A percentile compares a stretch with the other conserved stretches of the same genome.
Evolutionary conservation across 1,139 yeast species (phyloP).

Genomic region (Sugiyamaella sp.): DNA sequence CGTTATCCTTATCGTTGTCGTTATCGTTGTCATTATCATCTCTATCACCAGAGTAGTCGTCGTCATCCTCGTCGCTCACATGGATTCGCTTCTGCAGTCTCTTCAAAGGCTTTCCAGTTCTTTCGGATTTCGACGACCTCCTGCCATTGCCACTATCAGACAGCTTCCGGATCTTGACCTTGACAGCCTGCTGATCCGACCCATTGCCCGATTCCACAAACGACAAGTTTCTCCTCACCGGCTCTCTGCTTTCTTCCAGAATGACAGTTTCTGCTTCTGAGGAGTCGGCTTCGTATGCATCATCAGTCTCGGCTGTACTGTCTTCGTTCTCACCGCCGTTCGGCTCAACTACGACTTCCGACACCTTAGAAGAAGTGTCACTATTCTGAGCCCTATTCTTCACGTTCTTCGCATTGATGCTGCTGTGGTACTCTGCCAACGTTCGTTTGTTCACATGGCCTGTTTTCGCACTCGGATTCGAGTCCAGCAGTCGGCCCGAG

Average conservation of each 20-base stretch:
- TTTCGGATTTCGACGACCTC: neutral
- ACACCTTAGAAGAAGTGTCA: too few species aligned
- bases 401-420: neutral
- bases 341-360: neutral
- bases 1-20: conserved; percentile 1
- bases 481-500: neutral
- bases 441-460: conserved; percentile 4
- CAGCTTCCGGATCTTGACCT: neutral
- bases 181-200: neutral
- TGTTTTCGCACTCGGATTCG: neutral
- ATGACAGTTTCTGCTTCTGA: conserved; percentile 47
- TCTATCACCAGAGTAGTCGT: conserved; percentile 5
- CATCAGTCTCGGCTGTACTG: conserved; percentile 24
- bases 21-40: conserved; percentile 2
- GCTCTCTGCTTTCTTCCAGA: conserved; percentile 26
- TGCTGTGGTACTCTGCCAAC: neutral
- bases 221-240: neutral
- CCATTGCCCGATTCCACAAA: neutral
- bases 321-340: conserved; percentile 10
- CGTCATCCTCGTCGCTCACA: conserved; percentile 13
- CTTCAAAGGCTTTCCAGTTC: conserved; percentile 10
- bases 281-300: conserved; percentile 29
- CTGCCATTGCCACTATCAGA: neutral
- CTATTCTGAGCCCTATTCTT: neutral
- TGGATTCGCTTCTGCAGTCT: conserved; percentile 14